Evolutionary conservation across 2,329 filamentous ascomycete species (phyloP), one percentile per base, ranked within the genome.

Genomic region (Hypoxylon sp.): DNA sequence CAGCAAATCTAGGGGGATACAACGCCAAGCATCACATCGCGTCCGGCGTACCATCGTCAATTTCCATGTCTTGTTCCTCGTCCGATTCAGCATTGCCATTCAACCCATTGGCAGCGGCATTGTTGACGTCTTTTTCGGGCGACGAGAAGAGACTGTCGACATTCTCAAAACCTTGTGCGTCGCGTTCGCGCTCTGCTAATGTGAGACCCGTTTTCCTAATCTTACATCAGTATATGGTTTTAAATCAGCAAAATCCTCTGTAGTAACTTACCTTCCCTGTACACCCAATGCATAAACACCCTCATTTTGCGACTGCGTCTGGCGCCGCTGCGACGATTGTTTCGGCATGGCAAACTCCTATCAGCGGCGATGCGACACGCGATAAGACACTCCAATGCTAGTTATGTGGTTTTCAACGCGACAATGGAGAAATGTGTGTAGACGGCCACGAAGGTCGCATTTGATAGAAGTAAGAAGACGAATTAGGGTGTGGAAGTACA

Each of bases 161-260:
- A 25, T 90, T 88, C 69, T 97, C 91, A 77, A 99, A 86, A 71
- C 93, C 94, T 78, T 96, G 79, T 69, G 95, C 91, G 73, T 97
- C 93, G 73, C 91, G 88, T 54, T 86, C 78, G 42, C 90, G 90
- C 65, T 96, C 90, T 64, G 85, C 83, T 21, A 97, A 73, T 1
- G 85, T 88, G 17, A 96, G 82, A 32, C 94, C 94, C 1, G 94
- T 99, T 80, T 96, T 95, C 63, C 93, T 97, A 61, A 38, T 36
- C 59, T 57, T 17, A n/a, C 6, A 40, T 60, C 19, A 59, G 52
- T 25, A n/a, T 27, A n/a, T n/a, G n/a, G n/a, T n/a, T n/a, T n/a
- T n/a, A n/a, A n/a, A n/a, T n/a, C n/a, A n/a, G n/a, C n/a, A n/a
- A n/a, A n/a, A n/a, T n/a, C n/a, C n/a, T n/a, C n/a, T n/a, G n/a